Base-by-base conservation (phyloP, 164 flowering plant genomes). In the Houttuynia cordata region DNA sequence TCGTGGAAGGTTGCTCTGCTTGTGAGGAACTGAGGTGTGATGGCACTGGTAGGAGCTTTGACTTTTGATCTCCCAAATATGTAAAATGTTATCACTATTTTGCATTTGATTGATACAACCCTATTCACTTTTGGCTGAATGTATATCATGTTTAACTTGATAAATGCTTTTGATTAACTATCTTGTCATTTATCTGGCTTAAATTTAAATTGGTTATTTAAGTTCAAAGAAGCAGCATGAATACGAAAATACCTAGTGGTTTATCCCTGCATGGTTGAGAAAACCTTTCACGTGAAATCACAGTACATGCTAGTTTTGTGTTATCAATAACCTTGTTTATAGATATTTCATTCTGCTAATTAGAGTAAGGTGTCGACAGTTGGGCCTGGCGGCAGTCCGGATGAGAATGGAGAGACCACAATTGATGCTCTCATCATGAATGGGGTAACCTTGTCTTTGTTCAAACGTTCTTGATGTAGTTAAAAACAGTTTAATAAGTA, bases 321-420 rank as follows among this genome's bases (percentile, higher is more conserved):
- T 7, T 45, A 12, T 13, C 45, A 8, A 17, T 7, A 12, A 17
- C 12, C 14, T 14, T 45, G 49, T 1, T 3, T 12, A 45, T 45
- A 41, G 13, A 41, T 41, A 45, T 14, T 45, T 45, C 49, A 10
- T 45, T 17, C 14, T 45, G 49, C 17, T 45, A 45, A 45, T 45
- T 45, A 17, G 17, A 2, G 24, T 8, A 51, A 42, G 55, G 24
- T 68, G 49, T 68, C 50, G 47, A 57, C 77, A 93, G 98, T 93
- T 76, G 98, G 98, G 45, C 98, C 98, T 40, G 98, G 98, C 72
- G 98, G 98, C 67, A 93, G 96, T 77, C 98, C 98, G 40, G 96
- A 93, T 79, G 97, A 93, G 77, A 84, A 89, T 71, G 98, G 96
- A 56, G 98, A 93, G 73, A 87, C 96, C 50, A 93, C 96, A 61